Percentiles rank a stretch among this genome's conserved stretches.
Evolutionary conservation across 371 early-diverging fungal genomes (phyloP).

Genomic region (Mucor saturninus): DNA sequence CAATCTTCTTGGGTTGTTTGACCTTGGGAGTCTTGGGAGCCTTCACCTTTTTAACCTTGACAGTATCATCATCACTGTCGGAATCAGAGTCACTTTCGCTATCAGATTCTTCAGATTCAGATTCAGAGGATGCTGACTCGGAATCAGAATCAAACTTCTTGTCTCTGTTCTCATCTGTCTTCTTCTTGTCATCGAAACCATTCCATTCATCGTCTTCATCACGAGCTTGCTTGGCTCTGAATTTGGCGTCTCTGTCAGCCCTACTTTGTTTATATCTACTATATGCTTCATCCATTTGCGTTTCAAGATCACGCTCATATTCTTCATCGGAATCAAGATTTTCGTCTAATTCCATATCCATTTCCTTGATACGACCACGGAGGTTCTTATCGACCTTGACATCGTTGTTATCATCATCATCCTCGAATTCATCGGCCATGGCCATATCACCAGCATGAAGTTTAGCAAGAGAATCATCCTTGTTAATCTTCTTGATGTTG

Average conservation of each 20-base stretch:
- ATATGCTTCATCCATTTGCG: slow-evolving; percentile 78
- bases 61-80: slow-evolving; percentile 46
- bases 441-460: slow-evolving; percentile 64
- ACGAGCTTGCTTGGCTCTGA: slow-evolving; percentile 69
- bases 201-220: slow-evolving; percentile 74
- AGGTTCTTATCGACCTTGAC: slow-evolving; percentile 35
- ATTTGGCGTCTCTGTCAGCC: slow-evolving; percentile 77
- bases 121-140: slow-evolving; percentile 21
- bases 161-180: slow-evolving; percentile 38
- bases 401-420: slow-evolving; percentile 47
- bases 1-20: slow-evolving; percentile 29
- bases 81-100: slow-evolving; percentile 25
- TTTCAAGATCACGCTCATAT: slow-evolving; percentile 65
- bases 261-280: slow-evolving; percentile 73
- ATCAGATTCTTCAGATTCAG: slow-evolving; percentile 20
- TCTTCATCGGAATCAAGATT: slow-evolving; percentile 49
- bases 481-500: slow-evolving; percentile 59
- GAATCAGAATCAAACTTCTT: slow-evolving; percentile 35
- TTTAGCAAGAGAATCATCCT: slow-evolving; percentile 52
- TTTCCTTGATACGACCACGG: slow-evolving; percentile 39
- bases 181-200: slow-evolving; percentile 66
- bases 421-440: slow-evolving; percentile 54
- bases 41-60: slow-evolving; percentile 15
- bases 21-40: slow-evolving; percentile 9
- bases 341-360: slow-evolving; percentile 44